A percentile compares a stretch with the other conserved stretches of the same genome.
Evolutionary conservation across 495 filamentous ascomycete species (phyloP).

Genomic region (Bombardia bombarda): DNA sequence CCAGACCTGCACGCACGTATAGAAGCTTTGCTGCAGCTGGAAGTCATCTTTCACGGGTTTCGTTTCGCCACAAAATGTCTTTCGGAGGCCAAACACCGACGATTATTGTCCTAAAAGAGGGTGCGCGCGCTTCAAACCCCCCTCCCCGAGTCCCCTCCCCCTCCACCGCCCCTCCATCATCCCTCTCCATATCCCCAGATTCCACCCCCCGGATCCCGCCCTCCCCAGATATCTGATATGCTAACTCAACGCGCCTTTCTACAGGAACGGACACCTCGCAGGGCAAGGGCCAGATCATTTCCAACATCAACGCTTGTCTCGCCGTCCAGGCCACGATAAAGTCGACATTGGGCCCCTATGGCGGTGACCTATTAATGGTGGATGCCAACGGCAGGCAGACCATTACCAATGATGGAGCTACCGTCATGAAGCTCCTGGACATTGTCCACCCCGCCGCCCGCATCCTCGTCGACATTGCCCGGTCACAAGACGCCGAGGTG

Average conservation of each 20-base stretch:
- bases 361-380: constrained; percentile 90
- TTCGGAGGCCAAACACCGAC: constrained; percentile 98
- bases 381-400: constrained; percentile 93
- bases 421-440: constrained; percentile 99
- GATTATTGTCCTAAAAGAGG: constrained; percentile 97
- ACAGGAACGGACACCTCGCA: constrained; percentile 94
- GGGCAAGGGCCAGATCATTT: constrained; percentile 93
- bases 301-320: constrained; percentile 97
- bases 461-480: constrained; percentile 95
- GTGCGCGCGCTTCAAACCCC: constrained; percentile 48
- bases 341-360: constrained; percentile 94
- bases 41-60: background rate
- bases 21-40: background rate
- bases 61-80: constrained; percentile 53
- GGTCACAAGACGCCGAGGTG: constrained; percentile 98
- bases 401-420: constrained; percentile 98
- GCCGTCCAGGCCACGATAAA: constrained; percentile 96
- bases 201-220: background rate
- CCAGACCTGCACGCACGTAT: background rate
- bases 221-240: constrained; percentile 4
- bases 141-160: background rate
- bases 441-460: constrained; percentile 97
- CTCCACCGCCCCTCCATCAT: background rate
- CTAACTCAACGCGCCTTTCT: constrained; percentile 14
- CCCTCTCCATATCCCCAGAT: no score